Evolutionary conservation across 176 grass and related monocot genomes (phyloP), one percentile per base, ranked within the genome.

Genomic region (Oryza officinalis): DNA sequence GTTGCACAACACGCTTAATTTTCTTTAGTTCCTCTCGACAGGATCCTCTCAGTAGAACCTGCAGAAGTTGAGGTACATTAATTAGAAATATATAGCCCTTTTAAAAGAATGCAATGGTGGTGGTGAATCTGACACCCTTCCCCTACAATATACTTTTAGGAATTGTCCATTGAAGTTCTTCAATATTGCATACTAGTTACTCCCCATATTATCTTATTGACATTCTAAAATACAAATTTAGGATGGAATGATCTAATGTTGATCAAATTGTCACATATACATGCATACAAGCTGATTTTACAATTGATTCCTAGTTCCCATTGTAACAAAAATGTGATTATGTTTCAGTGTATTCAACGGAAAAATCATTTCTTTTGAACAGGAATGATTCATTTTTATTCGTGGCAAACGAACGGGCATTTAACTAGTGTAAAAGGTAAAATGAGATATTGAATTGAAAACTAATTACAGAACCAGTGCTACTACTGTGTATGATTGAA

Each of bases 31-130:
- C 93, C 80, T 95, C 96, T 47, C 9, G 20, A 66, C 89, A 89
- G 20, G 85, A 46, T 13, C 96, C 96, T 85, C 93, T 96, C 31
- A 98, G 81, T 87, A 98, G 88, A 74, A 98, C 89, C 96, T 98
- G 85, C 18, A 86, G 44, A 78, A 87, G 75, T 63, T 74, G 30
- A 41, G n/a, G 4, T 8, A 74, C 13, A 33, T 26, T 68, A 60
- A 75, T 75, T 30, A 86, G 28, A 84, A 70, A 71, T 14, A 54
- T 20, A 57, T 57, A 57, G 17, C 9, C 18, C 5, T 22, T 57
- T 57, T 4, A 54, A 54, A 20, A 54, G 50, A 54, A 20, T 54
- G 18, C 52, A 57, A n/a, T 57, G 52, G 18, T 57, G 52, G 6
- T 57, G 18, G 52, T 57, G 52, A 57, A 57, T 57, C 18, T 57